Conservation (phyloP, 2,329 filamentous ascomycete species). For the Lomentospora prolificans region DNA sequence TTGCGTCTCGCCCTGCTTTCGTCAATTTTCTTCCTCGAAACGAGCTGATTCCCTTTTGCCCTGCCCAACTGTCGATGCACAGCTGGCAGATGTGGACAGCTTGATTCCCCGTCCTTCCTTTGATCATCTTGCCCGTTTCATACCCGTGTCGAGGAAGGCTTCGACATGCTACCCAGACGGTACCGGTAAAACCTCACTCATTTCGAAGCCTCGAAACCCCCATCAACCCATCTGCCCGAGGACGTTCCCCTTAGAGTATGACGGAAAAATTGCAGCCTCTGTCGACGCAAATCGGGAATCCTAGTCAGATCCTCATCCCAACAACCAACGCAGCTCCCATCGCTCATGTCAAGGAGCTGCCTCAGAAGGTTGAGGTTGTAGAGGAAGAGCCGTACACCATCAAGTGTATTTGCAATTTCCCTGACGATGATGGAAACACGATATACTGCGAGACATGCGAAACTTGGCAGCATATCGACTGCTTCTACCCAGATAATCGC, state of each 20-base stretch:
- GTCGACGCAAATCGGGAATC: slow-evolving; percentile 45
- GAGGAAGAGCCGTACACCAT: slow-evolving; percentile 86
- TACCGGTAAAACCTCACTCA: slow-evolving; percentile 33
- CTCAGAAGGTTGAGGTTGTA: slow-evolving; percentile 38
- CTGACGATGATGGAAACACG: slow-evolving; percentile 94
- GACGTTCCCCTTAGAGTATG: slow-evolving; percentile 44
- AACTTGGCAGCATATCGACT: slow-evolving; percentile 97
- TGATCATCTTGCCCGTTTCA: slow-evolving; percentile 11
- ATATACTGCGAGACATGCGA: slow-evolving; percentile 94
- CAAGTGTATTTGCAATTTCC: slow-evolving; percentile 92
- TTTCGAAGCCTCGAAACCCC: slow-evolving; percentile 20
- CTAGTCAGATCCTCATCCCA: slow-evolving; percentile 39
- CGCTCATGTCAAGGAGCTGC: slow-evolving; percentile 27
- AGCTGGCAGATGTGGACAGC: not conserved
- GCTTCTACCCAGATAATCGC: slow-evolving; percentile 74
- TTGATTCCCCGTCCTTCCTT: not conserved
- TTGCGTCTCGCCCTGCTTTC: not conserved
- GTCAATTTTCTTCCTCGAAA: not conserved
- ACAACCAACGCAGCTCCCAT: slow-evolving; percentile 23
- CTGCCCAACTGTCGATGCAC: not conserved
- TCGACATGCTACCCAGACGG: slow-evolving; percentile 50
- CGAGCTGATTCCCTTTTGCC: not conserved
- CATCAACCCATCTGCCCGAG: slow-evolving; percentile 29
- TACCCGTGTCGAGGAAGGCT: slow-evolving; percentile 25
- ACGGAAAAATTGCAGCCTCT: slow-evolving; percentile 46